These are phyloP conservation scores for Babjeviella inositovora DNA, from an alignment of 805 yeast species.

Conservation along the genomic window DNA sequence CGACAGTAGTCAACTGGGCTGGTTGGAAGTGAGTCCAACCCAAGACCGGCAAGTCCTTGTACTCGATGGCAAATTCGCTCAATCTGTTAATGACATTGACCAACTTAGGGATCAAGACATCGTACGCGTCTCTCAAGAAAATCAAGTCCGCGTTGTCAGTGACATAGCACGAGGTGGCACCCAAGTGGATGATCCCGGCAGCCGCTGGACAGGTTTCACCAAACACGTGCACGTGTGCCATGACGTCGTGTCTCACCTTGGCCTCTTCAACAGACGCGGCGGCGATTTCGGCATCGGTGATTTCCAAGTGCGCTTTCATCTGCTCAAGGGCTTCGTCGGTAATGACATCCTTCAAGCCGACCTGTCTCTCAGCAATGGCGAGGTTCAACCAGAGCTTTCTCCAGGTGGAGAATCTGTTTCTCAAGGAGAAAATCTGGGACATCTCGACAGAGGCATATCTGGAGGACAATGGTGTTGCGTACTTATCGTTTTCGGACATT, in stretches of 20 bases:
- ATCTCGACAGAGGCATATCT: constrained; percentile 97
- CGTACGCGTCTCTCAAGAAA: constrained; percentile 92
- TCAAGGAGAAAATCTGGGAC: constrained; percentile 81
- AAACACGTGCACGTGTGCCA: constrained; percentile 97
- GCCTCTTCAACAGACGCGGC: constrained; percentile 90
- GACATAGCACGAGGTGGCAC: constrained; percentile 96
- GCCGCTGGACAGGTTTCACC: constrained; percentile 91
- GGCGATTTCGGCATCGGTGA: constrained; percentile 86
- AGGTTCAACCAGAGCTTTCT: constrained; percentile 91
- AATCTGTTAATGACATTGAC: constrained; percentile 92
- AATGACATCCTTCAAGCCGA: constrained; percentile 73
- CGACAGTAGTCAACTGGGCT: constrained; percentile 96
- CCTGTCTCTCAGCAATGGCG: constrained; percentile 89
- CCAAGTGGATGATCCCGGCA: constrained; percentile 94
- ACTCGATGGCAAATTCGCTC: constrained; percentile 71
- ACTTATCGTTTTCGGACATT: constrained; percentile 45
- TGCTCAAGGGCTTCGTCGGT: constrained; percentile 85
- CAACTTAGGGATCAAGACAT: constrained; percentile 80
- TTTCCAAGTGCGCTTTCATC: constrained; percentile 60
- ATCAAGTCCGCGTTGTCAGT: constrained; percentile 97
- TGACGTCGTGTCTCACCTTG: constrained; percentile 95
- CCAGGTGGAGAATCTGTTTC: constrained; percentile 96
- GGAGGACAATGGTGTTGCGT: constrained; percentile 86
- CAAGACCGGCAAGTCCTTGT: constrained; percentile 91
- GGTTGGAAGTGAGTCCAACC: constrained; percentile 99